Base-by-base conservation (phyloP, 2,329 filamentous ascomycete genomes). In the Paraphaeosphaeria minitans region DNA sequence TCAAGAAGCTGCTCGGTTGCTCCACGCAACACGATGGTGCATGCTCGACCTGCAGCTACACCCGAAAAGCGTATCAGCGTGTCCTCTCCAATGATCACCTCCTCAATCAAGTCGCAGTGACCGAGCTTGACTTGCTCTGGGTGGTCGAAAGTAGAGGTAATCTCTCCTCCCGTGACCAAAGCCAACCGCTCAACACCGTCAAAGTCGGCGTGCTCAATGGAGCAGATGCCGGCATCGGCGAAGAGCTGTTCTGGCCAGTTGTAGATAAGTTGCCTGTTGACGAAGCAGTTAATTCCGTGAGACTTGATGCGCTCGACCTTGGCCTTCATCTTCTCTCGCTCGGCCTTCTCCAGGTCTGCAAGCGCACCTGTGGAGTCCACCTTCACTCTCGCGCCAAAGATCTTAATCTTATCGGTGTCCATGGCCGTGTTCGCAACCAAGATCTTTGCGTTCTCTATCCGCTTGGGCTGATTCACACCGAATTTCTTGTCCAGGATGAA, bases 331-430 rank as follows among this genome's bases (percentile, higher is more conserved):
- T 98, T 98, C 72, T 99, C 95, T 72, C 92, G 90, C 83, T 98
- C 95, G 6, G 95, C 95, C 85, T 96, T 97, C 80, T 99, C 95
- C 55, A 99, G 84, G 73, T 99, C 95, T n/a, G 95, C 95, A 51
- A 99, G 86, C 84, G 98, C 97, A 77, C 92, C 92, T 3, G 95
- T 99, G 33, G 92, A 94, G 68, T 92, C 91, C 60, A 99, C 95
- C 85, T 98, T 98, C 72, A 99, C 92, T 59, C 94, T 88, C 16
- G 95, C 95, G 64, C 95, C 95, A 72, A 99, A 99, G 72, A 99
- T 98, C 86, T 99, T 99, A 82, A 99, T 92, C 85, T 99, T 99
- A 82, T 99, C 95, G 37, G 95, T 99, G 80, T 99, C 95, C 95
- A 99, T 99, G 13, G 93, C 91, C 50, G 95, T 99, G 82, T 99